Evolutionary conservation across 352 stramenopile species (phyloP).

Genomic region (Phytophthora vignae): DNA sequence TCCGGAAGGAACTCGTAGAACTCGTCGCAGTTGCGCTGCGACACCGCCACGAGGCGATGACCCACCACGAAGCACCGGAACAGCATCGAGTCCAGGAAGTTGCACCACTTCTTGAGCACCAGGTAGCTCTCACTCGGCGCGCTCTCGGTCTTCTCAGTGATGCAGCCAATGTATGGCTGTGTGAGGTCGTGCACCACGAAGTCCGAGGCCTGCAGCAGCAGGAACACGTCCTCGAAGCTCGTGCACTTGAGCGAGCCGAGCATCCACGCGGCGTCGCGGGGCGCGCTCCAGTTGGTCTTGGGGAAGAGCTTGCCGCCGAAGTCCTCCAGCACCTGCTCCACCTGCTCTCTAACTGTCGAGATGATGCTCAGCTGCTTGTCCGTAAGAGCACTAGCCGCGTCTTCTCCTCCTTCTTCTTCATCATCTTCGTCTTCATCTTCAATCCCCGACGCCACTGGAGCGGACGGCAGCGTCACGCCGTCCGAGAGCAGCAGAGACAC

Average conservation of each 20-base stretch:
- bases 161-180: slow-evolving; percentile 79
- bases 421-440: slow-evolving; percentile 34
- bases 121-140: slow-evolving; percentile 56
- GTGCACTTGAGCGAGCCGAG: slow-evolving; percentile 79
- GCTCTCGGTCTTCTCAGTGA: slow-evolving; percentile 23
- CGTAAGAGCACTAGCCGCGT: slow-evolving; percentile 26
- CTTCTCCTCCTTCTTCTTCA: slow-evolving; percentile 21
- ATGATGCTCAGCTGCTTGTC: slow-evolving; percentile 39
- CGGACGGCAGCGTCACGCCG: slow-evolving; percentile 58
- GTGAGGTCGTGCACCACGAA: slow-evolving; percentile 94
- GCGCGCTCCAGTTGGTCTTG: slow-evolving; percentile 96
- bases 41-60: slow-evolving; percentile 87
- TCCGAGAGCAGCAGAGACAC: slow-evolving; percentile 74
- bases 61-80: slow-evolving; percentile 94
- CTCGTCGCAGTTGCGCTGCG: slow-evolving; percentile 92
- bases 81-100: slow-evolving; percentile 95
- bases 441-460: slow-evolving; percentile 33
- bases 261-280: slow-evolving; percentile 95
- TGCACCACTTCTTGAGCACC: slow-evolving; percentile 96
- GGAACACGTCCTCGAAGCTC: slow-evolving; percentile 85
- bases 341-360: slow-evolving; percentile 52
- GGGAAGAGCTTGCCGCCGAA: slow-evolving; percentile 82
- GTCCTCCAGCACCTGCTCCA: slow-evolving; percentile 68
- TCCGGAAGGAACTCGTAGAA: slow-evolving; percentile 91
- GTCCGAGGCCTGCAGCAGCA: slow-evolving; percentile 86